phyloP scores from a whole-genome alignment of 1,139 yeast genomes.

The Blastobotrys apis region DNA sequence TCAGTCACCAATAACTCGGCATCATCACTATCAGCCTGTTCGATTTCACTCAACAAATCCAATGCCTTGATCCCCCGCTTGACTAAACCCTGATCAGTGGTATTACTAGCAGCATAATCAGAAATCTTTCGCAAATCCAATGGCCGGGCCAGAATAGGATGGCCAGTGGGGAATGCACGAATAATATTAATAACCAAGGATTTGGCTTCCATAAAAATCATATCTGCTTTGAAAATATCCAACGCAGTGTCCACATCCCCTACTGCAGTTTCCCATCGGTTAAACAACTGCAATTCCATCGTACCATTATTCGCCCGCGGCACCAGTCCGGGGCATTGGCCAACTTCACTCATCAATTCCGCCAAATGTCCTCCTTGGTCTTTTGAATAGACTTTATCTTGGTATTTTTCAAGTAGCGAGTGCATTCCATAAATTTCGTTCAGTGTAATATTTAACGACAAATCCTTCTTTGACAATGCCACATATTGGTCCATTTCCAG shows the following conservation, averaged over 20 bases:
- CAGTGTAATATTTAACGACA: slow-evolving; percentile 35
- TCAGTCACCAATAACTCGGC: slow-evolving; percentile 33
- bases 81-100: slow-evolving; percentile 31
- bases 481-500: slow-evolving; percentile 42
- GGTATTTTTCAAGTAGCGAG: slow-evolving; percentile 35
- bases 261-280: slow-evolving; percentile 39
- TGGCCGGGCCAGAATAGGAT: slow-evolving; percentile 31
- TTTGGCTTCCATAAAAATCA: slow-evolving; percentile 39
- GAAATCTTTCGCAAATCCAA: slow-evolving; percentile 34
- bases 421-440: slow-evolving; percentile 41
- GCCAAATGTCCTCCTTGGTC: slow-evolving; percentile 28
- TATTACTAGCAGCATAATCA: slow-evolving; percentile 33
- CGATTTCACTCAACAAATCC: slow-evolving; percentile 34
- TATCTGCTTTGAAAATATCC: slow-evolving; percentile 36
- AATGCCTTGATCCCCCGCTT: slow-evolving; percentile 38
- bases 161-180: slow-evolving; percentile 36
- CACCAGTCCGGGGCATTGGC: slow-evolving; percentile 33
- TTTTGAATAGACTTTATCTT: slow-evolving; percentile 22
- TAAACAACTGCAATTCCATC: slow-evolving; percentile 35
- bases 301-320: slow-evolving; percentile 35
- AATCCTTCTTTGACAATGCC: slow-evolving; percentile 38
- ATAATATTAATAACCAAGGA: slow-evolving; percentile 38
- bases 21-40: slow-evolving; percentile 32
- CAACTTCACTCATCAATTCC: slow-evolving; percentile 34
- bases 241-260: slow-evolving; percentile 34